Conservation (phyloP, 306 rosid genomes). For the Elaeagnus macrophylla region DNA sequence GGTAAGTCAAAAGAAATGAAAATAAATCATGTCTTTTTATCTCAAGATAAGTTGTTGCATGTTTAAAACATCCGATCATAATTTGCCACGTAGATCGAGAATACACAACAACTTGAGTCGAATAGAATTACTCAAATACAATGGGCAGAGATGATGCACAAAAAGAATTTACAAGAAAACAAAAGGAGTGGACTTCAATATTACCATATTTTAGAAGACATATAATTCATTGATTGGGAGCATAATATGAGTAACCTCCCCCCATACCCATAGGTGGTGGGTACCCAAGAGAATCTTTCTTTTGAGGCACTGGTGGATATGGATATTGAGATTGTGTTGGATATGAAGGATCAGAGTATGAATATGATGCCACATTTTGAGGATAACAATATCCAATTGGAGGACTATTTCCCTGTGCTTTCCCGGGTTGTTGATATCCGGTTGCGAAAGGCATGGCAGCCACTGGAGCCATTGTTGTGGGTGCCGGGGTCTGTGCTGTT, state of each 20-base stretch:
- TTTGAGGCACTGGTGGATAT: slow-evolving; percentile 34
- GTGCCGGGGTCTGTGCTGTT: slow-evolving; percentile 32
- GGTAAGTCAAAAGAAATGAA: neutral
- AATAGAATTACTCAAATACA: too few species aligned
- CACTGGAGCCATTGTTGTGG: slow-evolving; percentile 41
- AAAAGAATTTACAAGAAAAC: slow-evolving; percentile 2
- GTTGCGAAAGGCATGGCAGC: slow-evolving; percentile 37
- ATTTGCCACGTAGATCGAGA: too few species aligned
- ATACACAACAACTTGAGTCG: too few species aligned
- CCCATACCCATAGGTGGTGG: slow-evolving; percentile 45
- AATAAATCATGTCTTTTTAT: neutral
- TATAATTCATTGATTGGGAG: slow-evolving; percentile 38
- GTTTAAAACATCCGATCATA: too few species aligned
- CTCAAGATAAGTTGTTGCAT: too few species aligned
- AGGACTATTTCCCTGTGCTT: slow-evolving; percentile 22
- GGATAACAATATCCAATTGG: slow-evolving; percentile 48
- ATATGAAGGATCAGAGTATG: slow-evolving; percentile 45
- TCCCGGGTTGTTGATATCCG: slow-evolving; percentile 61
- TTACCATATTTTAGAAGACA: slow-evolving; percentile 9
- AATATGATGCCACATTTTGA: slow-evolving; percentile 42
- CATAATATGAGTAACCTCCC: slow-evolving; percentile 53
- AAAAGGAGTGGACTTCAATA: neutral
- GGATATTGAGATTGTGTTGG: slow-evolving; percentile 41
- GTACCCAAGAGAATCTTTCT: slow-evolving; percentile 35
- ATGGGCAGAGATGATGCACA: slow-evolving; percentile 5